These are phyloP conservation scores for Dalbergia oliveri DNA, from an alignment of 306 rosid species.

Conservation along the genomic window DNA sequence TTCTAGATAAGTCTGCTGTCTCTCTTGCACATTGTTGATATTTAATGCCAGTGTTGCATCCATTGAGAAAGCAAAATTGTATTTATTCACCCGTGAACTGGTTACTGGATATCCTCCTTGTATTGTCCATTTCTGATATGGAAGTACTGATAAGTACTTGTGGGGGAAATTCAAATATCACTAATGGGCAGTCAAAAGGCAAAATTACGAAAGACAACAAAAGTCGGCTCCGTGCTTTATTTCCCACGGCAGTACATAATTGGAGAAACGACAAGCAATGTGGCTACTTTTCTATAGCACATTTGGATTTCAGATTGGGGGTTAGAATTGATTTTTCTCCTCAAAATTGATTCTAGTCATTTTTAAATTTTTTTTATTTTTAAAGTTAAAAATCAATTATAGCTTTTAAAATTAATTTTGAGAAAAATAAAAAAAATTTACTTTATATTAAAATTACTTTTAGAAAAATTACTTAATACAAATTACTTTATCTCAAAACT, in stretches of 20 bases:
- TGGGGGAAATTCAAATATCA: neutral
- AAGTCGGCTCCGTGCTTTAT: neutral
- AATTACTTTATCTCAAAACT: too few species aligned
- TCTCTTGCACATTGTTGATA: constrained; percentile 30
- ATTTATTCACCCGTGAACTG: neutral
- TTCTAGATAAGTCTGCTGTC: constrained; percentile 47
- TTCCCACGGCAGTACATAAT: neutral
- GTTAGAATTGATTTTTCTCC: too few species aligned
- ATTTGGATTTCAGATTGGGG: too few species aligned
- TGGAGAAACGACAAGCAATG: neutral
- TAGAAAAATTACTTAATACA: too few species aligned
- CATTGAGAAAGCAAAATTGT: constrained; percentile 39
- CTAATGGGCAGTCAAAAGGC: neutral
- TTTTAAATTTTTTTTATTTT: too few species aligned
- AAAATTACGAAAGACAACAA: neutral
- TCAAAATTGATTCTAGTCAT: too few species aligned
- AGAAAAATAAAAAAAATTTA: too few species aligned
- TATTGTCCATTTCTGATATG: constrained; percentile 32
- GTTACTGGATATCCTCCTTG: neutral
- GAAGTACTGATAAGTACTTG: constrained; percentile 11
- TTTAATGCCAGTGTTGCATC: neutral
- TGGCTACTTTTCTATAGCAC: neutral
- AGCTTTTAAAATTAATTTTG: too few species aligned
- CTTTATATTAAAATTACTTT: too few species aligned
- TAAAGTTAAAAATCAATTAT: too few species aligned